Evolutionary conservation across 2,329 filamentous ascomycete genomes (phyloP).

Genomic region (Exserohilum turcica): DNA sequence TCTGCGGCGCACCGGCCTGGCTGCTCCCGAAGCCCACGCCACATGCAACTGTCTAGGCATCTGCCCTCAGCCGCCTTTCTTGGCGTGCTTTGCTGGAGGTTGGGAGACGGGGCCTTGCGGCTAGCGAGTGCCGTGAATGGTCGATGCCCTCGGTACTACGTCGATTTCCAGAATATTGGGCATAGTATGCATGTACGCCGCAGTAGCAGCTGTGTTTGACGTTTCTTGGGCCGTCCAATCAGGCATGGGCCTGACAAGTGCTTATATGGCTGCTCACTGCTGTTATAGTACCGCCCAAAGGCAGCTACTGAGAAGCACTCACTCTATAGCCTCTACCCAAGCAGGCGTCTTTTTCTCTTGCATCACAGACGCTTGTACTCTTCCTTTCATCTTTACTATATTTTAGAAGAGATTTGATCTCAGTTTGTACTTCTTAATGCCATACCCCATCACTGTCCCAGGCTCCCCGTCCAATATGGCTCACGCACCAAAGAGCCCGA

Average conservation of each 20-base stretch:
- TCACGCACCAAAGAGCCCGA: conserved; percentile 11
- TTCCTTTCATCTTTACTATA: not conserved
- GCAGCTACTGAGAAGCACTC: conserved; percentile 15
- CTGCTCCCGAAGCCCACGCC: conserved; percentile 29
- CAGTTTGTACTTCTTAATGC: conserved; percentile 18
- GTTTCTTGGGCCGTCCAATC: conserved; percentile 29
- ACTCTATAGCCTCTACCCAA: conserved; percentile 14
- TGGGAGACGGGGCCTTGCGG: conserved; percentile 26
- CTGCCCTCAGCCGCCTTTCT: conserved; percentile 36
- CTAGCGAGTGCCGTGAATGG: conserved; percentile 34
- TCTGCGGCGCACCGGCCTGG: conserved; percentile 26
- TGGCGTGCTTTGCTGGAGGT: conserved; percentile 29
- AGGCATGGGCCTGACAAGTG: conserved; percentile 11
- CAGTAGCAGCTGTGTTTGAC: conserved; percentile 29
- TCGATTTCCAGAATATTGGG: conserved; percentile 24
- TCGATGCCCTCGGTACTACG: conserved; percentile 25
- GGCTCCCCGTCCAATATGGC: conserved; percentile 8
- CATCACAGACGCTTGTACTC: not conserved
- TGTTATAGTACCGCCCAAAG: conserved; percentile 21
- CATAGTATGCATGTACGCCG: conserved; percentile 30
- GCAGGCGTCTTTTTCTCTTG: conserved; percentile 4
- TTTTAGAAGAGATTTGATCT: conserved; percentile 1
- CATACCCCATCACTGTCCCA: conserved; percentile 21
- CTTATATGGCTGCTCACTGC: conserved; percentile 19
- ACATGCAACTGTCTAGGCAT: conserved; percentile 26